These are phyloP conservation scores for Saccharomyces hybrid DNA, from an alignment of 1,139 yeast species.

Conservation along the genomic window DNA sequence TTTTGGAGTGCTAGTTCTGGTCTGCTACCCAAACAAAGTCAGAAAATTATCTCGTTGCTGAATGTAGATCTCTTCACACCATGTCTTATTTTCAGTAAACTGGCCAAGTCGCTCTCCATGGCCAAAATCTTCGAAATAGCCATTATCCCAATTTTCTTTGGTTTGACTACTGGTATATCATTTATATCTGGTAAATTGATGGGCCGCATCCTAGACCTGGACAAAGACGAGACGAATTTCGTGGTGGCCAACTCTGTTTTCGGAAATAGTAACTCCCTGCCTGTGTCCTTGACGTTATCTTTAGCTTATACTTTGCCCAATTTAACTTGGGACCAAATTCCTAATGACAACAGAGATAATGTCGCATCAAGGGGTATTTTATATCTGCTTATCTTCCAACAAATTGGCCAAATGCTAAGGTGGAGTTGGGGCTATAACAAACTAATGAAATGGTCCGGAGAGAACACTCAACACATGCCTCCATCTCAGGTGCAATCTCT, in stretches of 20 bases:
- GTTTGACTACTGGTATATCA: constrained; percentile 53
- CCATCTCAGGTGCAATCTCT: constrained; percentile 21
- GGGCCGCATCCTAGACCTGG: constrained; percentile 41
- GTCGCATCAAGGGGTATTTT: constrained; percentile 70
- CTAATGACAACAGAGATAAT: constrained; percentile 53
- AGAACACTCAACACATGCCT: constrained; percentile 30
- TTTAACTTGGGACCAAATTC: constrained; percentile 64
- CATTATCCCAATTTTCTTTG: constrained; percentile 60
- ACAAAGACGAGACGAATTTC: constrained; percentile 60
- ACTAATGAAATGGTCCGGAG: constrained; percentile 41
- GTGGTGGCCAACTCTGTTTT: constrained; percentile 81
- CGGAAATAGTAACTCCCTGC: constrained; percentile 71
- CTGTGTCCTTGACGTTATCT: constrained; percentile 65
- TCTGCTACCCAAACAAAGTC: constrained; percentile 49
- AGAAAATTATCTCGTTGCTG: constrained; percentile 51
- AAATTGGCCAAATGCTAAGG: constrained; percentile 66
- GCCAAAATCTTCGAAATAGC: constrained; percentile 57
- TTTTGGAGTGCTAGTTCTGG: constrained; percentile 61
- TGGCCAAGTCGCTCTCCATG: constrained; percentile 62
- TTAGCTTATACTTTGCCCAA: constrained; percentile 66
- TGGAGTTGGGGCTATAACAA: constrained; percentile 83
- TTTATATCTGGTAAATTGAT: constrained; percentile 45
- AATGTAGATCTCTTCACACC: constrained; percentile 75
- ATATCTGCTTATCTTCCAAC: constrained; percentile 65
- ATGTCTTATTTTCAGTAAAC: constrained; percentile 63